Conservation (phyloP, 1,139 yeast genomes). For the Eremothecium cymbalariae region DNA sequence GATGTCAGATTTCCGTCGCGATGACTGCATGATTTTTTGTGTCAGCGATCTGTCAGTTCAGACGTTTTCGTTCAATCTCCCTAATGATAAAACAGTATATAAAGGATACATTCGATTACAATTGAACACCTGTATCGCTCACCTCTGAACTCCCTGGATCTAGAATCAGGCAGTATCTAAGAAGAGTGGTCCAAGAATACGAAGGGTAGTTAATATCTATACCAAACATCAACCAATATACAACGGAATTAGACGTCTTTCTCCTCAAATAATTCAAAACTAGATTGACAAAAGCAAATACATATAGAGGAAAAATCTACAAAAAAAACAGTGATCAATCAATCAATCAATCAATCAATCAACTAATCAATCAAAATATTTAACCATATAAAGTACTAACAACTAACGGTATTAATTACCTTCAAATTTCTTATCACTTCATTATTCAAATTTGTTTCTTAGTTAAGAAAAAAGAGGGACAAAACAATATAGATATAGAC, state of each 20-base stretch:
- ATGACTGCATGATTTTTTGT: constrained; percentile 1
- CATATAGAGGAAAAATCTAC: constrained; percentile 5
- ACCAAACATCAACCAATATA: constrained; percentile 2
- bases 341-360: background rate
- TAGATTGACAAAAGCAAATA: constrained; percentile 5
- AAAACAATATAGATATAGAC: constrained; percentile 1
- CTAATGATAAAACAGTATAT: constrained; percentile 3
- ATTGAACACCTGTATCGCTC: background rate
- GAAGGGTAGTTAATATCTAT: constrained; percentile 5
- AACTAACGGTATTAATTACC: constrained; percentile 1
- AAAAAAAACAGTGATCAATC: background rate
- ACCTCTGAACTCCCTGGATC: constrained; percentile 3
- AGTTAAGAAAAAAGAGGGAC: background rate
- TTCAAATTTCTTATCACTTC: constrained; percentile 1
- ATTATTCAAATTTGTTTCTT: background rate
- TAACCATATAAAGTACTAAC: background rate
- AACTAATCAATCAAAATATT: background rate
- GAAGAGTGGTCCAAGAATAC: constrained; percentile 4
- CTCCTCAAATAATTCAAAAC: constrained; percentile 7
- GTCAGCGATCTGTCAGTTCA: constrained; percentile 6
- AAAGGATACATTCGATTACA: constrained; percentile 4
- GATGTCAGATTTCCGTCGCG: constrained; percentile 6
- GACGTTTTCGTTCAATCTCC: constrained; percentile 5
- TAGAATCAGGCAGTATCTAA: constrained; percentile 4
- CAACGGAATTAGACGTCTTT: constrained; percentile 6